Percentiles rank a stretch among this genome's conserved stretches.
These are phyloP conservation scores for Penstemon barbatus DNA, from an alignment of 257 asterid genomes.

Conservation along the genomic window DNA sequence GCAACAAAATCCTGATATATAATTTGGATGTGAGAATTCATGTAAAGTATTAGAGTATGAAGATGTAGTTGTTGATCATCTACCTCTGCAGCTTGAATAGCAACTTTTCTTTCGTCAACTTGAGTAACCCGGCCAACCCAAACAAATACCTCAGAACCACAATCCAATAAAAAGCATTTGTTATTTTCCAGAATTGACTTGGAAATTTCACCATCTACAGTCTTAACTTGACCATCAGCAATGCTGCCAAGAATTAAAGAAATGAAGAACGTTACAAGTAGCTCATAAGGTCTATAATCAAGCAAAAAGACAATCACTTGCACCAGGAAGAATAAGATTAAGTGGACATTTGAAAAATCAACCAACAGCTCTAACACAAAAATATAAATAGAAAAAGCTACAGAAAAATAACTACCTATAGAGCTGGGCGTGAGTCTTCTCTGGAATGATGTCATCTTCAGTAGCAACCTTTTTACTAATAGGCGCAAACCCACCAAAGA, in stretches of 20 bases:
- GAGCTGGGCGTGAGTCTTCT: conserved; percentile 78
- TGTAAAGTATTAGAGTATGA: conserved; percentile 5
- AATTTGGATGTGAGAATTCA: conserved; percentile 29
- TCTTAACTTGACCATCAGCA: conserved; percentile 66
- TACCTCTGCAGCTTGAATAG: conserved; percentile 91
- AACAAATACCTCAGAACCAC: conserved; percentile 93
- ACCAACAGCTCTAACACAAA: conserved; percentile 14
- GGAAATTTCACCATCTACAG: conserved; percentile 79
- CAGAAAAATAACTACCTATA: conserved; percentile 48
- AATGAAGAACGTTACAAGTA: conserved; percentile 12
- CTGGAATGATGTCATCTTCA: conserved; percentile 88
- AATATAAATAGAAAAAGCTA: conserved; percentile 13
- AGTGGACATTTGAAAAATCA: too few species aligned
- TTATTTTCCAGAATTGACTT: conserved; percentile 85
- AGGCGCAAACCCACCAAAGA: conserved; percentile 99
- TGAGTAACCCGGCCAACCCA: conserved; percentile 99
- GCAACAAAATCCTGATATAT: conserved; percentile 71
- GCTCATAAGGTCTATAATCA: conserved; percentile 13
- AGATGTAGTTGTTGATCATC: conserved; percentile 15
- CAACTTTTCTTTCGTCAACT: conserved; percentile 92
- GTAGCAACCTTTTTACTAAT: conserved; percentile 82
- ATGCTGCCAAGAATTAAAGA: conserved; percentile 49
- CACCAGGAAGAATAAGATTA: background rate
- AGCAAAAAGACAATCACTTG: background rate
- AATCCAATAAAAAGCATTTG: conserved; percentile 87